Conservation (phyloP, 139 green algal species). For the Chlamydomonas schloesseri region DNA sequence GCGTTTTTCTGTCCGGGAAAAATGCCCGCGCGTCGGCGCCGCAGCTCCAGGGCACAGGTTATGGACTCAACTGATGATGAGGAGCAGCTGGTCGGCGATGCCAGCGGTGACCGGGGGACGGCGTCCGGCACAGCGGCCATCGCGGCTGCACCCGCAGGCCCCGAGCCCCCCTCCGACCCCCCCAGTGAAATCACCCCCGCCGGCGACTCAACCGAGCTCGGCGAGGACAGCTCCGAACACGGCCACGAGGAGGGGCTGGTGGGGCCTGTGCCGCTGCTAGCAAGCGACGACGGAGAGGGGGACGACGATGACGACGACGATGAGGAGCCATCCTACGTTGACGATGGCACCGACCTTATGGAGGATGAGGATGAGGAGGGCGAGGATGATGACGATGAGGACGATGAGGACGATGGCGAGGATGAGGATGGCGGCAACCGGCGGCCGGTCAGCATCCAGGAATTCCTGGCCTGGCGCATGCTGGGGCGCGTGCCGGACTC, state of each 20-base stretch:
- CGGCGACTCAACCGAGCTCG: too few species aligned
- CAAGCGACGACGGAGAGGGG: background rate
- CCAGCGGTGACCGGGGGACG: too few species aligned
- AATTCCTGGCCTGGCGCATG: constrained; percentile 37
- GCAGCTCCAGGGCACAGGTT: too few species aligned
- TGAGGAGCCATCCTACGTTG: background rate
- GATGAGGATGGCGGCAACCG: background rate
- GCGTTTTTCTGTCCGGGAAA: too few species aligned
- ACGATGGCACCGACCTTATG: background rate
- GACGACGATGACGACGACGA: background rate
- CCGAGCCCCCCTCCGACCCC: too few species aligned
- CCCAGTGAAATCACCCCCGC: too few species aligned
- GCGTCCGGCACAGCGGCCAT: too few species aligned
- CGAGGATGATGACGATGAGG: background rate
- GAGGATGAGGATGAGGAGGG: background rate
- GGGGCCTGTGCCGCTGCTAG: too few species aligned
- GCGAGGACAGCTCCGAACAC: background rate
- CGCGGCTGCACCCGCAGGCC: too few species aligned
- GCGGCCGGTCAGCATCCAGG: constrained; percentile 5
- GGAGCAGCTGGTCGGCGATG: too few species aligned
- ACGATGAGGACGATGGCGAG: background rate
- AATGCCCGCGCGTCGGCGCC: too few species aligned
- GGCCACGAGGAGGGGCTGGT: background rate
- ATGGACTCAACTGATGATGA: too few species aligned
- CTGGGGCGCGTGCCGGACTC: constrained; percentile 2